These are phyloP conservation scores for Papiliotrema flavescens DNA, from an alignment of 1,284 basidiomycete species.

Conservation along the genomic window DNA sequence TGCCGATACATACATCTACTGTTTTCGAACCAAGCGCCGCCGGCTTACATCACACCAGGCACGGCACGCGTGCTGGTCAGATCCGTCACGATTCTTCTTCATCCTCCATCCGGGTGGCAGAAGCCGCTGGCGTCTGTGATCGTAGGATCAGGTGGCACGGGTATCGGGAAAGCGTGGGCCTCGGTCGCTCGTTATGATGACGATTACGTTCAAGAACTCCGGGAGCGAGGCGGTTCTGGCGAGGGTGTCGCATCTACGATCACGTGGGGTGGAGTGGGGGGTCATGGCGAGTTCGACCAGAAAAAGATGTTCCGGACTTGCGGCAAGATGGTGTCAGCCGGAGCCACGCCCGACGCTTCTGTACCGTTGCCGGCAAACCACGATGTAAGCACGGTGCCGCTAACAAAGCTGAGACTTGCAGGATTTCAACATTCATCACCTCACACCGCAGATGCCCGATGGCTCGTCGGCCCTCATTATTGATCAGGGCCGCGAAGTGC, in stretches of 20 bases:
- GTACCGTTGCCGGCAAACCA: constrained; percentile 3
- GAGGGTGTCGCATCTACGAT: constrained; percentile 34
- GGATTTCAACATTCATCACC: constrained; percentile 28
- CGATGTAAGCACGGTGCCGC: constrained; percentile 18
- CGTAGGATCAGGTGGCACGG: constrained; percentile 21
- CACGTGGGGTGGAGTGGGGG: constrained; percentile 52
- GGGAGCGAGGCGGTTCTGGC: constrained; percentile 55
- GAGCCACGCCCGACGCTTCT: background rate
- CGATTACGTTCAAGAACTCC: constrained; percentile 59
- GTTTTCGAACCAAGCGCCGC: constrained; percentile 28
- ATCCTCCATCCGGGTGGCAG: constrained; percentile 32
- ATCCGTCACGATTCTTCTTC: constrained; percentile 31
- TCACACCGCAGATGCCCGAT: constrained; percentile 11
- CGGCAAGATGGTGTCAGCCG: constrained; percentile 56
- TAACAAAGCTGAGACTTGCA: constrained; percentile 31
- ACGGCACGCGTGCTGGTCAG: constrained; percentile 22
- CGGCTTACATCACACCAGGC: constrained; percentile 17
- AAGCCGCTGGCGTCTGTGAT: constrained; percentile 34
- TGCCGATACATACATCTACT: constrained; percentile 38
- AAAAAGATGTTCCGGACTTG: constrained; percentile 73
- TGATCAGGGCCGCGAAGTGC: constrained; percentile 65
- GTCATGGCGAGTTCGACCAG: constrained; percentile 61
- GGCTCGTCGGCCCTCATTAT: constrained; percentile 52
- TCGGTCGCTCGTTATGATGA: constrained; percentile 75
- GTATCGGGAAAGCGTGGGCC: constrained; percentile 60